Evolutionary conservation across 1,284 basidiomycete species (phyloP).

Genomic region (Phaffia rhodozyma): DNA sequence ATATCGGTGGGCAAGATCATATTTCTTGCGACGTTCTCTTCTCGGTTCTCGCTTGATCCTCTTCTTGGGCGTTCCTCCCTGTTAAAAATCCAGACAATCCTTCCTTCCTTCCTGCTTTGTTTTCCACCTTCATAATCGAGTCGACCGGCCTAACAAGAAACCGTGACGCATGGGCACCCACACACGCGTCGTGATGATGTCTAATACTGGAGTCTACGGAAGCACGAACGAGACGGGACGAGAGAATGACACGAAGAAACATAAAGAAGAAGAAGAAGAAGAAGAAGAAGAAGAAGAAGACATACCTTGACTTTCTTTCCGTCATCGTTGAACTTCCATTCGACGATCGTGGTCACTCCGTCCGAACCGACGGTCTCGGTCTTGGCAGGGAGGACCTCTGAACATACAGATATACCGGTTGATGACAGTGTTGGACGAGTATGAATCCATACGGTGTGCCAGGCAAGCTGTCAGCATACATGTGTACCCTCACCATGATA

Average conservation of each 20-base stretch:
- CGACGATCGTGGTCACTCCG: slow-evolving; percentile 73
- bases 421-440: background rate
- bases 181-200: too few species aligned
- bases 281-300: background rate
- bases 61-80: too few species aligned
- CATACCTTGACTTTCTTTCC: slow-evolving; percentile 88
- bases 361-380: slow-evolving; percentile 70
- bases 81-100: background rate
- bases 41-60: background rate
- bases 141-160: too few species aligned
- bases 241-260: background rate
- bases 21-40: background rate
- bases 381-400: slow-evolving; percentile 26
- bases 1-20: background rate
- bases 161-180: too few species aligned
- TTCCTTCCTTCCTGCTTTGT: background rate
- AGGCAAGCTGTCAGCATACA: background rate
- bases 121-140: background rate
- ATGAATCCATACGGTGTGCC: too few species aligned
- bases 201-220: background rate
- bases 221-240: background rate
- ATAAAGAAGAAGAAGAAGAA: background rate
- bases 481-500: background rate
- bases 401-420: background rate
- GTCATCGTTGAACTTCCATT: slow-evolving; percentile 77